These are phyloP conservation scores for Triticum turgidum DNA, from an alignment of 176 grass and related monocot genomes.

Conservation along the genomic window DNA sequence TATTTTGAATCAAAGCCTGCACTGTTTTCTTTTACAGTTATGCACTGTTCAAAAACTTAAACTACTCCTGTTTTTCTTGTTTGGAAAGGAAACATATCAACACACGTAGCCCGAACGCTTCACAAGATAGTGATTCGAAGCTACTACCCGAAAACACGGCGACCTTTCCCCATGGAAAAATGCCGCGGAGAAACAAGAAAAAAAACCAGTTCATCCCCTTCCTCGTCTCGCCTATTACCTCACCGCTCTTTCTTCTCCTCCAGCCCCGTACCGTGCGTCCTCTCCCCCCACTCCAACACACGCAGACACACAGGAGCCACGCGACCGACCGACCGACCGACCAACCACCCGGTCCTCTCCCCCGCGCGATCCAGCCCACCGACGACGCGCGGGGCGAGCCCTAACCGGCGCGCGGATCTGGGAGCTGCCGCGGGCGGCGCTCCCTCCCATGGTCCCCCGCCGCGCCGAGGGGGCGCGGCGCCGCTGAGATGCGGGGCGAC, in stretches of 20 bases:
- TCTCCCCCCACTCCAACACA: slow-evolving; percentile 17
- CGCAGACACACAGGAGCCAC: background rate
- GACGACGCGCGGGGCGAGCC: slow-evolving; percentile 33
- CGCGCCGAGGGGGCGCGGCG: slow-evolving; percentile 33
- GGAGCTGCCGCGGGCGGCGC: slow-evolving; percentile 30
- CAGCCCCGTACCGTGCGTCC: background rate
- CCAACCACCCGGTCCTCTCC: slow-evolving; percentile 28
- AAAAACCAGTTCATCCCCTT: background rate
- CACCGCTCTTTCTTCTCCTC: background rate
- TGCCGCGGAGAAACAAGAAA: background rate
- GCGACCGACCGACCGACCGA: background rate
- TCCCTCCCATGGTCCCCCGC: slow-evolving; percentile 50
- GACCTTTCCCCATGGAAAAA: background rate
- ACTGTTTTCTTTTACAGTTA: too few species aligned
- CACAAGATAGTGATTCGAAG: too few species aligned
- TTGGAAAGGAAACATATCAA: too few species aligned
- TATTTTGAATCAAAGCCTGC: too few species aligned
- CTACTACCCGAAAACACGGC: background rate
- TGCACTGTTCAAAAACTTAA: too few species aligned
- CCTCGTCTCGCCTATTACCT: slow-evolving; percentile 17
- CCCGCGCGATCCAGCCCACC: slow-evolving; percentile 33
- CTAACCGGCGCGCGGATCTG: slow-evolving; percentile 39
- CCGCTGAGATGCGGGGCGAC: slow-evolving; percentile 69
- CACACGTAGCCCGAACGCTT: too few species aligned
- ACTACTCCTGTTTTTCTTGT: too few species aligned